phyloP scores from a whole-genome alignment of 2,329 filamentous ascomycete species.

The Ophiobolus disseminans region DNA sequence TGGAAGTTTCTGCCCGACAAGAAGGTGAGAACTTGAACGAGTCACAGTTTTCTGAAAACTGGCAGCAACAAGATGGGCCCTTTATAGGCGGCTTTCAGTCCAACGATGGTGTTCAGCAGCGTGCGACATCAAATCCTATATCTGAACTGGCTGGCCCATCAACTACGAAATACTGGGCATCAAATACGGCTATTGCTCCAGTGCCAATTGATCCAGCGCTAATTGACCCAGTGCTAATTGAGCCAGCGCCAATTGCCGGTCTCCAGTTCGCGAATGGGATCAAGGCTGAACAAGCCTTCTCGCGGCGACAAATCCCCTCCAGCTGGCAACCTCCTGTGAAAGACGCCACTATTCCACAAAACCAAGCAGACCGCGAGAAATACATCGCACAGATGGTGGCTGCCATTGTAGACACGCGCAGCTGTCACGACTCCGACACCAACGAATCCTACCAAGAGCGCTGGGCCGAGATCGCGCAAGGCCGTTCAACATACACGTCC shows the following conservation, averaged over 20 bases:
- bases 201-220: no score
- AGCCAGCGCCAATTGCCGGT: not conserved
- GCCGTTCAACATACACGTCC: not conserved
- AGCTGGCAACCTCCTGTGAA: conserved; percentile 6
- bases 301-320: not conserved
- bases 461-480: not conserved
- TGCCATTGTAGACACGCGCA: conserved; percentile 6
- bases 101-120: no score
- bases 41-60: no score
- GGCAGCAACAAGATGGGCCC: no score
- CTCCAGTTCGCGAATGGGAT: not conserved
- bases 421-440: conserved; percentile 6
- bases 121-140: no score
- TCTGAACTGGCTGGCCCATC: no score
- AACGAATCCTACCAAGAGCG: not conserved
- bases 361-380: not conserved
- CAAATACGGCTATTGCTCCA: no score
- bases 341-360: conserved; percentile 8
- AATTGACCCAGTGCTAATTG: no score
- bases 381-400: conserved; percentile 4
- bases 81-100: no score
- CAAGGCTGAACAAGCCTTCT: not conserved
- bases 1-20: no score
- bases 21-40: no score
- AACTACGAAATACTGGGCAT: no score